Percentiles rank a stretch among this genome's conserved stretches.
phyloP scores from a whole-genome alignment of 2,329 filamentous ascomycete genomes.

The Penicillium sp. region DNA sequence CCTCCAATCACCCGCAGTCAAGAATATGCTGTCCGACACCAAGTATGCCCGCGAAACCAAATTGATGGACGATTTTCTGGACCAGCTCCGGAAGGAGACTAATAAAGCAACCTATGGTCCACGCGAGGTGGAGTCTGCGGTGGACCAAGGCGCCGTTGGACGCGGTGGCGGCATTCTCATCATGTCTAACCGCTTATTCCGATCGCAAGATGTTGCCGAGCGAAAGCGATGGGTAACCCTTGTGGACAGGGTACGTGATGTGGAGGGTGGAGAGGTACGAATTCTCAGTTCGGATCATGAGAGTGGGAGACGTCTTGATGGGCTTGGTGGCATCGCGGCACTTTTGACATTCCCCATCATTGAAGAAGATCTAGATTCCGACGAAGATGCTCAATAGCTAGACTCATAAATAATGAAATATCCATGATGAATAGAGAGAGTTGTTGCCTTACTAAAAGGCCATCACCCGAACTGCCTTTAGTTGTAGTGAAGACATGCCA shows the following conservation, averaged over 20 bases:
- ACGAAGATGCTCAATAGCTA: conserved; percentile 40
- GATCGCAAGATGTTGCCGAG: conserved; percentile 76
- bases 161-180: conserved; percentile 82
- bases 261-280: conserved; percentile 81
- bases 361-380: conserved; percentile 75
- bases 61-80: conserved; percentile 82
- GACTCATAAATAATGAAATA: conserved; percentile 6
- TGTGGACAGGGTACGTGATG: conserved; percentile 82
- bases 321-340: conserved; percentile 83
- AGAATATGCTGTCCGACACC: conserved; percentile 77
- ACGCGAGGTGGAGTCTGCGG: conserved; percentile 77
- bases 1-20: conserved; percentile 77
- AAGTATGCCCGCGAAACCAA: conserved; percentile 84
- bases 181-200: conserved; percentile 85
- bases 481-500: too few relatives aligned
- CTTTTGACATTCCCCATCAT: conserved; percentile 86
- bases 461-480: background rate
- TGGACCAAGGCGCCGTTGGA: conserved; percentile 86
- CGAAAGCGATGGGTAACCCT: conserved; percentile 81
- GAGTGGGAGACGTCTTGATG: conserved; percentile 83
- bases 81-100: conserved; percentile 79
- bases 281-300: conserved; percentile 94
- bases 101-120: conserved; percentile 90
- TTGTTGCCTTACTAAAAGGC: background rate
- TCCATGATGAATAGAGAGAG: conserved; percentile 11